These are phyloP conservation scores for Triticum monococcum DNA, from an alignment of 176 grass and related monocot genomes.

Conservation along the genomic window DNA sequence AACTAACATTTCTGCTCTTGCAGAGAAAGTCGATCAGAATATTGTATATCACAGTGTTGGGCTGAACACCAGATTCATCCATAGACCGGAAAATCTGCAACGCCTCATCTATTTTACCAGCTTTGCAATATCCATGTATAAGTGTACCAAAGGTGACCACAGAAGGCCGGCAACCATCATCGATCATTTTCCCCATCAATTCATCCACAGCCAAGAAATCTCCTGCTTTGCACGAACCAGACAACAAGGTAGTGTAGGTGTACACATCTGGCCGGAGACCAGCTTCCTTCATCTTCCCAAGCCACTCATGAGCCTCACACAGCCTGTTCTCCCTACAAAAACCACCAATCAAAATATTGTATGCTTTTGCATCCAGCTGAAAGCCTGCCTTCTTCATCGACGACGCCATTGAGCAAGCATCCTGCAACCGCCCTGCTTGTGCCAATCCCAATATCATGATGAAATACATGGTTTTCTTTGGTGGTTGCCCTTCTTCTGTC, in stretches of 20 bases:
- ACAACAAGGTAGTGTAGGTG: constrained; percentile 79
- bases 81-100: constrained; percentile 64
- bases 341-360: constrained; percentile 71
- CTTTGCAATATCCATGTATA: constrained; percentile 85
- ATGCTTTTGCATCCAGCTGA: constrained; percentile 57
- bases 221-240: constrained; percentile 50
- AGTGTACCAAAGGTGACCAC: constrained; percentile 73
- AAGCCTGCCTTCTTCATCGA: constrained; percentile 70
- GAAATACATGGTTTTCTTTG: constrained; percentile 60
- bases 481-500: constrained; percentile 44
- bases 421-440: constrained; percentile 52
- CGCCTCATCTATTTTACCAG: constrained; percentile 58
- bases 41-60: constrained; percentile 68
- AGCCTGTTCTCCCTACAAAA: constrained; percentile 73
- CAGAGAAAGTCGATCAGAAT: constrained; percentile 65
- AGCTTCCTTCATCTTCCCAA: constrained; percentile 49
- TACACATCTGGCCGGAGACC: constrained; percentile 57
- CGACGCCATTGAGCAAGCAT: constrained; percentile 43
- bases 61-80: constrained; percentile 35
- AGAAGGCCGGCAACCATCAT: constrained; percentile 57
- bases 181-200: constrained; percentile 64
- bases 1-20: constrained; percentile 41
- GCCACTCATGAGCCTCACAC: constrained; percentile 43
- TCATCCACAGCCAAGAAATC: constrained; percentile 55
- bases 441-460: constrained; percentile 78